Evolutionary conservation across 2,329 filamentous ascomycete genomes (phyloP).

Genomic region (Alternaria sp.): DNA sequence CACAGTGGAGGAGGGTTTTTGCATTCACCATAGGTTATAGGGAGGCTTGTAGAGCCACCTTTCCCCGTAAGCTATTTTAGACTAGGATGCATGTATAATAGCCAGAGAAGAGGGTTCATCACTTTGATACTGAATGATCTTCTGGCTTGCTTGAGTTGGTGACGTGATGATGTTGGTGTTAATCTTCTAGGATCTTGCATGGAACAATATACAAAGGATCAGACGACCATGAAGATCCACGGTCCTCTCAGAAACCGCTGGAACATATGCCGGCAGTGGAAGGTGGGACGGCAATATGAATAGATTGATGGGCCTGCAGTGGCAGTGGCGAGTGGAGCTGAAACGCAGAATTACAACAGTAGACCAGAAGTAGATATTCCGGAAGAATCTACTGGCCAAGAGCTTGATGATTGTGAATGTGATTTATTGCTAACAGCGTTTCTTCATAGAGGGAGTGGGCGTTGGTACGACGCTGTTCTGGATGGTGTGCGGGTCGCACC

Average conservation of each 20-base stretch:
- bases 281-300: conserved; percentile 13
- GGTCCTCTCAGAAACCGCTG: background rate
- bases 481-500: background rate
- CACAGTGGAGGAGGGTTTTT: conserved; percentile 20
- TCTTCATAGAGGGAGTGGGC: background rate
- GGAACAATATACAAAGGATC: background rate
- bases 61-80: conserved; percentile 36
- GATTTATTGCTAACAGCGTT: background rate
- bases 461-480: background rate
- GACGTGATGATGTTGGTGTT: background rate
- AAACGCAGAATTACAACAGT: background rate
- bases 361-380: background rate
- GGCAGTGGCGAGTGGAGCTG: conserved; percentile 3
- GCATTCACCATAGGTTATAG: conserved; percentile 32
- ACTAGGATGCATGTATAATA: conserved; percentile 40
- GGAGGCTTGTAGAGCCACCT: conserved; percentile 37
- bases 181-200: background rate
- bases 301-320: conserved; percentile 1
- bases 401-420: background rate
- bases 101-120: conserved; percentile 20
- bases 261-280: background rate
- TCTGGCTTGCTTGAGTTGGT: background rate
- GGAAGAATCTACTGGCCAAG: background rate
- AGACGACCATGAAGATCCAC: conserved; percentile 10
- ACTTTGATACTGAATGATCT: conserved; percentile 15